Conservation (phyloP, 192 early-diverging fungal species). For the Coemansia erecta region DNA sequence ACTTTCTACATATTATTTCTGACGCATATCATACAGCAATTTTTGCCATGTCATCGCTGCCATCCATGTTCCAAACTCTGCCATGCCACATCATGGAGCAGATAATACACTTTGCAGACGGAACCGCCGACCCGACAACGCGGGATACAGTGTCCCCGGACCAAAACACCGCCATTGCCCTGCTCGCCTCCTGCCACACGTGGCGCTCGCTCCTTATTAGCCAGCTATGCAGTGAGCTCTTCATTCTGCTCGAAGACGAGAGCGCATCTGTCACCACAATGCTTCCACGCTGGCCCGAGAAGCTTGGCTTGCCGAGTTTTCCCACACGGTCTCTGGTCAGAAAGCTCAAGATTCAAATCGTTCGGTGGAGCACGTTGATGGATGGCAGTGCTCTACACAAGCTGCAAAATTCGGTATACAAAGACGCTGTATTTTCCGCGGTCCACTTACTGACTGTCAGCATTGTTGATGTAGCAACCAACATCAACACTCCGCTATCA, state of each 20-base stretch:
- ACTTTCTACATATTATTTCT: too few relatives aligned
- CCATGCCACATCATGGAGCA: too few relatives aligned
- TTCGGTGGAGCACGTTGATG: constrained; percentile 1
- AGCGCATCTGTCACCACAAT: not conserved
- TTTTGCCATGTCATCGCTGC: too few relatives aligned
- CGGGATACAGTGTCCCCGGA: too few relatives aligned
- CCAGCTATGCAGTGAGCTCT: constrained; percentile 1
- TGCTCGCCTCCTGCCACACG: not conserved
- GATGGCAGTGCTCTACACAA: not conserved
- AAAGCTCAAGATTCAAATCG: not conserved
- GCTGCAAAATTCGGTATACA: not conserved
- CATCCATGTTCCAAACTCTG: too few relatives aligned
- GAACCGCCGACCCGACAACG: too few relatives aligned
- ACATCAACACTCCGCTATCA: not conserved
- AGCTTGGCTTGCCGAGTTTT: not conserved
- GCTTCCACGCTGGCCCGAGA: not conserved
- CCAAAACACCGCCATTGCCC: not conserved
- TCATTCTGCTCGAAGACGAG: not conserved
- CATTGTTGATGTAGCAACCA: not conserved
- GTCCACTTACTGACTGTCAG: not conserved
- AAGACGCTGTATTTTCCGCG: not conserved
- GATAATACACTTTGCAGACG: too few relatives aligned
- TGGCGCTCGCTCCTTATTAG: constrained; percentile 2
- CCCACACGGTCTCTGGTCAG: not conserved
- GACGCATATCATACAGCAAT: too few relatives aligned